Conservation (phyloP, 192 early-diverging fungal genomes). For the Entophlyctis helioformis region DNA sequence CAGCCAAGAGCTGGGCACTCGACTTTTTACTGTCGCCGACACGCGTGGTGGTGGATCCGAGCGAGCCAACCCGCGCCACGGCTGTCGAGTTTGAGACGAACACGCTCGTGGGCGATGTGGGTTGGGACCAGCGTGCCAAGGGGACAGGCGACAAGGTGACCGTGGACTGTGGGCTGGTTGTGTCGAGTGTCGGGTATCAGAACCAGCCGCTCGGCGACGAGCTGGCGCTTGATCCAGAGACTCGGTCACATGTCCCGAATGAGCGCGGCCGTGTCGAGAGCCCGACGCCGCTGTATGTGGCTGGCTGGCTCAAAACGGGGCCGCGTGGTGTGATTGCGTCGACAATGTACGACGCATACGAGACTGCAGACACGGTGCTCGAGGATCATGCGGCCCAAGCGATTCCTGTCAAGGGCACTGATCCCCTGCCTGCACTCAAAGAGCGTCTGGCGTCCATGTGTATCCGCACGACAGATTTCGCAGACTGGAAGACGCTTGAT, state of each 20-base stretch:
- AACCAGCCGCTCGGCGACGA: background rate
- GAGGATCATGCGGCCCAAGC: conserved; percentile 14
- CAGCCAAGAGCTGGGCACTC: conserved; percentile 50
- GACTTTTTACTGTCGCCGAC: conserved; percentile 28
- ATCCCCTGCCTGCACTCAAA: conserved; percentile 17
- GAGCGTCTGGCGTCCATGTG: background rate
- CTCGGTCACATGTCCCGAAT: no score
- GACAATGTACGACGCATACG: conserved; percentile 87
- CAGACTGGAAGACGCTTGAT: conserved; percentile 79
- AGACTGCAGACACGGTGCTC: conserved; percentile 72
- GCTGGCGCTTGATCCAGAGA: conserved; percentile 1
- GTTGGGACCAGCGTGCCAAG: no score
- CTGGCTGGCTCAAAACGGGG: conserved; percentile 94
- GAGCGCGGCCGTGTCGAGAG: no score
- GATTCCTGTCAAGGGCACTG: conserved; percentile 16
- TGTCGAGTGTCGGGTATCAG: no score
- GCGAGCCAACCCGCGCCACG: background rate
- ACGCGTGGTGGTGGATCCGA: background rate
- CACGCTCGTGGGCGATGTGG: conserved; percentile 34
- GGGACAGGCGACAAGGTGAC: no score
- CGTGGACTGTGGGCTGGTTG: no score
- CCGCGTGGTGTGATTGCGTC: conserved; percentile 87
- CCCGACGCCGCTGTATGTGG: conserved; percentile 63
- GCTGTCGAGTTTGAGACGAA: conserved; percentile 47
- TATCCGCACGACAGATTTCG: conserved; percentile 39